Evolutionary conservation across 768 basidiomycete genomes (phyloP).

Genomic region (Lentinula raphanica): DNA sequence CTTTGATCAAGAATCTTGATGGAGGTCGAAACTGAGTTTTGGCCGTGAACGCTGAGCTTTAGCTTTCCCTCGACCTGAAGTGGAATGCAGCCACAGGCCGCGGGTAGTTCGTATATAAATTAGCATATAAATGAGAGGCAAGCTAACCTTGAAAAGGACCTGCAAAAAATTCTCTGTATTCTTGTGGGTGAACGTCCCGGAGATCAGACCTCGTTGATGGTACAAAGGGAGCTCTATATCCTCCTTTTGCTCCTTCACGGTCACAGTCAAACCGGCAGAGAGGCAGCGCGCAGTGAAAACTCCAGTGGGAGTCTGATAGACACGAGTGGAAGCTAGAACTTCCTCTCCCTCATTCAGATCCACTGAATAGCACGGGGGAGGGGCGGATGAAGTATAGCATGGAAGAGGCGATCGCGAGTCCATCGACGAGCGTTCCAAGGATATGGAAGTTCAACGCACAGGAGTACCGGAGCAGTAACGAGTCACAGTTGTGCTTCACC

Average conservation of each 20-base stretch:
- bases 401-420: background rate
- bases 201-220: background rate
- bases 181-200: background rate
- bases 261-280: background rate
- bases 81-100: background rate
- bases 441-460: too few species aligned
- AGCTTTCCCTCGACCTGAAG: background rate
- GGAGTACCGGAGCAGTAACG: too few species aligned
- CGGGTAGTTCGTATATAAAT: background rate
- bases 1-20: constrained; percentile 2
- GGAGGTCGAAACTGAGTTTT: background rate
- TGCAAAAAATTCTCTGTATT: background rate
- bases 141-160: background rate
- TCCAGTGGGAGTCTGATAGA: background rate
- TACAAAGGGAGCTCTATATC: background rate
- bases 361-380: constrained; percentile 1
- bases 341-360: background rate
- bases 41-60: background rate
- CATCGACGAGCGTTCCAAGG: too few species aligned
- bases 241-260: constrained; percentile 1
- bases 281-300: background rate
- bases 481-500: too few species aligned
- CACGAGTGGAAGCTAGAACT: background rate
- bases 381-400: background rate
- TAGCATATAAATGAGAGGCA: background rate